These are phyloP conservation scores for Orobanche coerulescens DNA, from an alignment of 257 asterid genomes.

Conservation along the genomic window DNA sequence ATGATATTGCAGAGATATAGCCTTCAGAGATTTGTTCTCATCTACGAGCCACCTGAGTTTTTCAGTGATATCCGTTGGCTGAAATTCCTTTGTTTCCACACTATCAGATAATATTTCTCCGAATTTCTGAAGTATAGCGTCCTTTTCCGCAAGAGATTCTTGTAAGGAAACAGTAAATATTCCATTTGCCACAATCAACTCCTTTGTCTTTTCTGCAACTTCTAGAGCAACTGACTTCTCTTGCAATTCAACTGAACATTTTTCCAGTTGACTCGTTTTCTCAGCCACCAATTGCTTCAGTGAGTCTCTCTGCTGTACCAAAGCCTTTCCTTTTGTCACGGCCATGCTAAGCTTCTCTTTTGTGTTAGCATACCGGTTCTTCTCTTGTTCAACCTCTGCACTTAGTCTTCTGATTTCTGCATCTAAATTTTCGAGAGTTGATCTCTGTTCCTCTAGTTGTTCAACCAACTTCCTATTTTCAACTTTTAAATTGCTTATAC, in stretches of 20 bases:
- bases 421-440: conserved; percentile 42
- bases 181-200: conserved; percentile 44
- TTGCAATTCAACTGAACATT: conserved; percentile 46
- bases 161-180: conserved; percentile 43
- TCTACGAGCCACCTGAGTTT: conserved; percentile 58
- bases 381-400: conserved; percentile 80
- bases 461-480: conserved; percentile 54
- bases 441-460: conserved; percentile 50
- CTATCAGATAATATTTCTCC: conserved; percentile 53
- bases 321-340: conserved; percentile 95
- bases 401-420: conserved; percentile 51
- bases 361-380: conserved; percentile 56
- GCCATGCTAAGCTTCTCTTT: conserved; percentile 98
- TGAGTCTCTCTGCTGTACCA: conserved; percentile 86
- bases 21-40: conserved; percentile 50
- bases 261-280: conserved; percentile 63
- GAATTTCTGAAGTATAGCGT: conserved; percentile 48
- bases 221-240: conserved; percentile 68
- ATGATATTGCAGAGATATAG: conserved; percentile 40
- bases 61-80: conserved; percentile 47
- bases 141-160: conserved; percentile 66
- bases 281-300: conserved; percentile 76
- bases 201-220: conserved; percentile 53
- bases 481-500: conserved; percentile 43
- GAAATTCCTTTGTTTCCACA: conserved; percentile 35